Conservation (phyloP, 2,329 filamentous ascomycete species). For the Fusarium coicis region DNA sequence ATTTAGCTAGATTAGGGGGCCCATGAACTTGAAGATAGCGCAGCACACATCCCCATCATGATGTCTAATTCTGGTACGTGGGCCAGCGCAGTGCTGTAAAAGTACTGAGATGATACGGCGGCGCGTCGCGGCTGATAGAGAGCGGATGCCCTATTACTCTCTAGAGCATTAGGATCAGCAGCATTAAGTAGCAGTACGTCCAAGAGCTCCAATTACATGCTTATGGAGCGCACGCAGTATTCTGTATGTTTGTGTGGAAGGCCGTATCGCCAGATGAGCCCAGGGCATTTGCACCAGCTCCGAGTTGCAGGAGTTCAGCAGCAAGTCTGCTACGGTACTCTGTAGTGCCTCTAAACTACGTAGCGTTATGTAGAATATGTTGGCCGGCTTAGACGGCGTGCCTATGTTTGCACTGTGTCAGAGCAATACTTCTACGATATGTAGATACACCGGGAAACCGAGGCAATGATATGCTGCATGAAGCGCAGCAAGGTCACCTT, state of each 20-base stretch:
- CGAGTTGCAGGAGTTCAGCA: background rate
- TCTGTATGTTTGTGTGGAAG: background rate
- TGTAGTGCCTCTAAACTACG: no score
- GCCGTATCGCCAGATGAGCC: background rate
- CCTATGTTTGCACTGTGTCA: fast-evolving
- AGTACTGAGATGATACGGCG: background rate
- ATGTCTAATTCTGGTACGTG: background rate
- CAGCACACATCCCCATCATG: fast-evolving
- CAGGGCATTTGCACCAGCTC: background rate
- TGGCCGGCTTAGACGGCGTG: fast-evolving
- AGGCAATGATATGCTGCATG: fast-evolving
- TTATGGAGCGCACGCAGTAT: no score
- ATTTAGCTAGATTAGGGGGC: fast-evolving
- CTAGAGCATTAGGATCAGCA: background rate
- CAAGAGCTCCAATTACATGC: no score
- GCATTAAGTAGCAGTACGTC: fast-evolving
- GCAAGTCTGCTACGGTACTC: no score
- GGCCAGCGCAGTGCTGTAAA: background rate
- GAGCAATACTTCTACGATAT: background rate
- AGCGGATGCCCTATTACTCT: no score
- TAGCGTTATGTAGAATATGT: background rate
- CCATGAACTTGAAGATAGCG: background rate
- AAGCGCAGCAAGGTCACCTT: fast-evolving
- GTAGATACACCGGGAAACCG: fast-evolving
- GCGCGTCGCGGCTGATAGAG: no score